Evolutionary conservation across 495 filamentous ascomycete species (phyloP).

Genomic region (Xylaria venustula): DNA sequence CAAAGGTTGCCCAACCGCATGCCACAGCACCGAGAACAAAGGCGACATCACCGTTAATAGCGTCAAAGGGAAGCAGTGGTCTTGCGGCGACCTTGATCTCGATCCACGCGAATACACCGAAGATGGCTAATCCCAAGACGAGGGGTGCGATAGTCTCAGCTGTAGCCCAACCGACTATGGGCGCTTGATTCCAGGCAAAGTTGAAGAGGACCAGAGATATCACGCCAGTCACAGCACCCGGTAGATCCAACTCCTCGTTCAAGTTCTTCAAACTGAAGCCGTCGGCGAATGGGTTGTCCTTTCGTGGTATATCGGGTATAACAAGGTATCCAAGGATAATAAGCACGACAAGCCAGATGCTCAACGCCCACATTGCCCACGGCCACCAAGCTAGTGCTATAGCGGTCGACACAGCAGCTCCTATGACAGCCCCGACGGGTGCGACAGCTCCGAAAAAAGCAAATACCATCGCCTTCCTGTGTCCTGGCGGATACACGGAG

Average conservation of each 20-base stretch:
- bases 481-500: slow-evolving; percentile 48
- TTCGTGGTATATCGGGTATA: slow-evolving; percentile 42
- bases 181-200: slow-evolving; percentile 60
- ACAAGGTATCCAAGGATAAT: slow-evolving; percentile 39
- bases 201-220: slow-evolving; percentile 56
- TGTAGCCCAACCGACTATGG: slow-evolving; percentile 55
- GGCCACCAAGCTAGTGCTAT: slow-evolving; percentile 56
- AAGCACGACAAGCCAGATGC: slow-evolving; percentile 44
- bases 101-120: slow-evolving; percentile 50
- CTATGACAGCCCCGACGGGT: slow-evolving; percentile 55
- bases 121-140: slow-evolving; percentile 50
- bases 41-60: slow-evolving; percentile 46
- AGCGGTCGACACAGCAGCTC: slow-evolving; percentile 46
- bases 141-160: slow-evolving; percentile 50
- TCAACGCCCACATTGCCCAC: slow-evolving; percentile 61
- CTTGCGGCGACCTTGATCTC: slow-evolving; percentile 38
- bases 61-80: slow-evolving; percentile 55
- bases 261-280: slow-evolving; percentile 15
- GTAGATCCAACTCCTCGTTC: slow-evolving; percentile 45
- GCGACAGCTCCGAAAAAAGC: slow-evolving; percentile 61
- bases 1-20: slow-evolving; percentile 59
- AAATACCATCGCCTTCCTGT: slow-evolving; percentile 59
- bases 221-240: slow-evolving; percentile 51
- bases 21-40: slow-evolving; percentile 56
- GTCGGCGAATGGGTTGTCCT: slow-evolving; percentile 11